Evolutionary conservation across 1,284 basidiomycete genomes (phyloP).

Genomic region (Malassezia vespertilionis): DNA sequence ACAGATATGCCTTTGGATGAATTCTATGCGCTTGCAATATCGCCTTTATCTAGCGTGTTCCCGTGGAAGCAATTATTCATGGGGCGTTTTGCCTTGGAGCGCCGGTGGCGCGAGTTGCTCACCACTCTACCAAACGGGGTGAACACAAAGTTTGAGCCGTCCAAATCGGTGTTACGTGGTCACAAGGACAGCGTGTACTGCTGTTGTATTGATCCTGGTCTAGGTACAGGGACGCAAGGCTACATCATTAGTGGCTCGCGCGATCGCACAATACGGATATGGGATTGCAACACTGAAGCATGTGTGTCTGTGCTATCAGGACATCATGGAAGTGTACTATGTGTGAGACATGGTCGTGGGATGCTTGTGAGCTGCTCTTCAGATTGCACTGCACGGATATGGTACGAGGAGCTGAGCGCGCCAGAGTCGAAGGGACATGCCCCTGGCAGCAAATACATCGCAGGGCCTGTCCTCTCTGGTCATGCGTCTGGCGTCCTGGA

Average conservation of each 20-base stretch:
- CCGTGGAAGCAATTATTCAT: slow-evolving; percentile 7
- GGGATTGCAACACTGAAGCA: slow-evolving; percentile 3
- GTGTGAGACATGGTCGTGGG: neutral
- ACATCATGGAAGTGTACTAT: slow-evolving; percentile 12
- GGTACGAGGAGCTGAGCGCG: neutral
- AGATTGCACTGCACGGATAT: slow-evolving; percentile 12
- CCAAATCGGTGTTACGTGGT: slow-evolving; percentile 3
- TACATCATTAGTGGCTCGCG: slow-evolving; percentile 14
- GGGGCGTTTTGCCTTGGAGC: slow-evolving; percentile 8
- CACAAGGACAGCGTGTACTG: slow-evolving; percentile 13
- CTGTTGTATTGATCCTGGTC: neutral
- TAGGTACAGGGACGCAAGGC: neutral
- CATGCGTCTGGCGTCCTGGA: slow-evolving; percentile 10
- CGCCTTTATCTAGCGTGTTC: neutral
- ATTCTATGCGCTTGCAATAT: neutral
- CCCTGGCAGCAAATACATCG: neutral
- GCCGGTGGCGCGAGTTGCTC: slow-evolving; percentile 4
- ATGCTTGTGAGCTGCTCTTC: slow-evolving; percentile 13
- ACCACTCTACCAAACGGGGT: neutral
- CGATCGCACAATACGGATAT: slow-evolving; percentile 8
- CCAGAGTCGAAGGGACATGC: too few relatives aligned
- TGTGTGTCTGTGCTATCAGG: slow-evolving; percentile 5
- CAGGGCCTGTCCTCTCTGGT: neutral
- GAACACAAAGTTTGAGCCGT: neutral
- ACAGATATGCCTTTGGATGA: too few relatives aligned